phyloP scores from a whole-genome alignment of 2,329 filamentous ascomycete genomes.

The Aspergillus hortae region DNA sequence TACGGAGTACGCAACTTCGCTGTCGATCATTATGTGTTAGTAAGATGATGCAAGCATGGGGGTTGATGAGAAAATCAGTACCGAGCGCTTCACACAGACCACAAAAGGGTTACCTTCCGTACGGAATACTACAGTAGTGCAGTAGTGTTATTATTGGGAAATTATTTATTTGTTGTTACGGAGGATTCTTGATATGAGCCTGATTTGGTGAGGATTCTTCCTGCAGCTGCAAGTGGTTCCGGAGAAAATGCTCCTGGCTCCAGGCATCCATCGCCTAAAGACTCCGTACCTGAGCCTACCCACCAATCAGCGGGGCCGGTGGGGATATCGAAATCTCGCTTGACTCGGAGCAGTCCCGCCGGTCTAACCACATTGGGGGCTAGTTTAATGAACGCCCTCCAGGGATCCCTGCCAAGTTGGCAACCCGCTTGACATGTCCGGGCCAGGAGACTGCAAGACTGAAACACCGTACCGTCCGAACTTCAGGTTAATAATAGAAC shows the following conservation, averaged over 20 bases:
- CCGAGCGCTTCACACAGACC: neutral
- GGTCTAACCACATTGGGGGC: constrained; percentile 6
- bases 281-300: constrained; percentile 16
- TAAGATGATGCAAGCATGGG: too few relatives aligned
- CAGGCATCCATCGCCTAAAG: constrained; percentile 13
- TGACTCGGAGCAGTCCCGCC: constrained; percentile 16
- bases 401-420: constrained; percentile 13
- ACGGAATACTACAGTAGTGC: too few relatives aligned
- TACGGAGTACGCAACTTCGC: too few relatives aligned
- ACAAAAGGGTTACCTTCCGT: too few relatives aligned
- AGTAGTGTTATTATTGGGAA: neutral
- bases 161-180: neutral
- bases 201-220: neutral
- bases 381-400: constrained; percentile 17
- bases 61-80: neutral
- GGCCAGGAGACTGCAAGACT: constrained; percentile 8
- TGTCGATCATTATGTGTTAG: too few relatives aligned
- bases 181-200: neutral
- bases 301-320: constrained; percentile 14
- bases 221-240: neutral
- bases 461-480: neutral
- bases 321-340: constrained; percentile 22
- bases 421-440: constrained; percentile 14
- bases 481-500: neutral
- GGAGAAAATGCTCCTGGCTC: constrained; percentile 3